Percentiles rank a stretch among this genome's conserved stretches.
These are phyloP conservation scores for Geranium incanum DNA, from an alignment of 441 rosid species.

Conservation along the genomic window DNA sequence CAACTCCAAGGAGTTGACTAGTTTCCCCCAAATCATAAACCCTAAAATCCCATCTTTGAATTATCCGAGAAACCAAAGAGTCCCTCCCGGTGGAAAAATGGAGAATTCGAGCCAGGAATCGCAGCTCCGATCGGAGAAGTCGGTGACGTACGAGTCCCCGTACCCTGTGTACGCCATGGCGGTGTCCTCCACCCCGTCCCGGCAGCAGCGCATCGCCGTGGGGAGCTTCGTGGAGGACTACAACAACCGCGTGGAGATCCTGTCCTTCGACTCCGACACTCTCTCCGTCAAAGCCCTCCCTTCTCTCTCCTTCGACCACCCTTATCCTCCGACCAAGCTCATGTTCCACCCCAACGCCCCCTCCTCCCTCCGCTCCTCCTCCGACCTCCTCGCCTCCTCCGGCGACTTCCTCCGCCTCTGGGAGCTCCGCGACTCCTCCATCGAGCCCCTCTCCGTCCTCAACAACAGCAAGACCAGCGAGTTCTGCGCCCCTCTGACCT, in stretches of 20 bases:
- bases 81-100: conserved; percentile 29
- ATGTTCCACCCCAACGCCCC: conserved; percentile 63
- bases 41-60: background rate
- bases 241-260: conserved; percentile 70
- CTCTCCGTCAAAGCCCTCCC: conserved; percentile 49
- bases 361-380: conserved; percentile 26
- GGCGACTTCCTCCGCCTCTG: conserved; percentile 84
- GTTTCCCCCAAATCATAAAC: background rate
- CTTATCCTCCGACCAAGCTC: conserved; percentile 80
- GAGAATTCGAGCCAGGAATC: conserved; percentile 77
- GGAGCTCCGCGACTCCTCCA: conserved; percentile 49
- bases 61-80: background rate
- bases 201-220: conserved; percentile 58
- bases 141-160: conserved; percentile 71
- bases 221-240: conserved; percentile 84
- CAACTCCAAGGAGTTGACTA: too few species aligned
- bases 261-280: conserved; percentile 65
- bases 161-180: conserved; percentile 83
- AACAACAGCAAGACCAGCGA: conserved; percentile 83
- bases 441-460: conserved; percentile 54
- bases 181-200: conserved; percentile 39
- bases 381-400: conserved; percentile 73
- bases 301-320: conserved; percentile 65
- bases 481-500: conserved; percentile 84
- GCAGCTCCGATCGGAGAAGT: conserved; percentile 53